These are phyloP conservation scores for Cryptococcus sp. DNA, from an alignment of 1,284 basidiomycete genomes.

Conservation along the genomic window DNA sequence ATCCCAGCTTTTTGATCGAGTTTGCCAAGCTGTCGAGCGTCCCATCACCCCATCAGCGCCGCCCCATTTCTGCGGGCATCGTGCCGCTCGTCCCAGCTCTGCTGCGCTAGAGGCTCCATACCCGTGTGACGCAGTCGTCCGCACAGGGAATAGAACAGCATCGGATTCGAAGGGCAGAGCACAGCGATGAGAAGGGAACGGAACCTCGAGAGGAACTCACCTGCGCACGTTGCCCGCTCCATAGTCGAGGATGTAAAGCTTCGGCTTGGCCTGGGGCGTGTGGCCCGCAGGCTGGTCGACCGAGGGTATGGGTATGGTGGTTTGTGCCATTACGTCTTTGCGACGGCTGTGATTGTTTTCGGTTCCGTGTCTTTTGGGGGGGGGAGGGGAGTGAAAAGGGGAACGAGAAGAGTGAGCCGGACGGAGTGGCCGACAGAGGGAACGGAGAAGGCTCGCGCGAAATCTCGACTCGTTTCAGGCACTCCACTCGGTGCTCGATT, in stretches of 20 bases:
- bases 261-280: conserved; percentile 26
- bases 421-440: not conserved
- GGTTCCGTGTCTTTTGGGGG: no score
- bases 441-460: not conserved
- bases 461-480: not conserved
- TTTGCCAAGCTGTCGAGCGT: conserved; percentile 65
- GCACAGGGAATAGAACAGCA: not conserved
- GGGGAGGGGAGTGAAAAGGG: not conserved
- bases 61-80: not conserved
- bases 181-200: conserved; percentile 1
- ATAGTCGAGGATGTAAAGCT: conserved; percentile 87
- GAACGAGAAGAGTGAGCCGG: not conserved
- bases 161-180: not conserved
- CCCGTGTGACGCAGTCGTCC: no score
- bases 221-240: conserved; percentile 93
- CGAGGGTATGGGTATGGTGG: conserved; percentile 27
- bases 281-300: conserved; percentile 34
- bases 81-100: no score
- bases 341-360: no score
- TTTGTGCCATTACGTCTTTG: conserved; percentile 20
- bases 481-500: no score
- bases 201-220: conserved; percentile 19
- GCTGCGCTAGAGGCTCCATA: no score
- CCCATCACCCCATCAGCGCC: not conserved
- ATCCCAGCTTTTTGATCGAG: conserved; percentile 80